These are phyloP conservation scores for Colletotrichum coccodes DNA, from an alignment of 2,329 filamentous ascomycete genomes.

Conservation along the genomic window DNA sequence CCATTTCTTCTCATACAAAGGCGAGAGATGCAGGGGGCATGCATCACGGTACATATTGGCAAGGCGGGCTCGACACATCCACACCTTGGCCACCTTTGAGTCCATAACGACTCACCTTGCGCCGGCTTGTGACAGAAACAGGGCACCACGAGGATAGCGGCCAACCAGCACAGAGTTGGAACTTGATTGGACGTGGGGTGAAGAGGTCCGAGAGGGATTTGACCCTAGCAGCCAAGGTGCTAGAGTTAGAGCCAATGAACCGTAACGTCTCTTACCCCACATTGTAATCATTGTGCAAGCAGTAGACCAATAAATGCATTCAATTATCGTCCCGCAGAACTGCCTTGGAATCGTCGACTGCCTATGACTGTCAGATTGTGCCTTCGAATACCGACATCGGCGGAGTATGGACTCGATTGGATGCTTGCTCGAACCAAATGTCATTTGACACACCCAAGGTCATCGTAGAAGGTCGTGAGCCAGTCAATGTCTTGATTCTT, in stretches of 20 bases:
- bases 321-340: no score
- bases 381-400: background rate
- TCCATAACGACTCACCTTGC: background rate
- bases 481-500: background rate
- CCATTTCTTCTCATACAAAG: background rate
- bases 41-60: conserved; percentile 1
- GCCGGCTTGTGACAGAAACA: background rate
- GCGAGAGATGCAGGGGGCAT: background rate
- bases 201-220: background rate
- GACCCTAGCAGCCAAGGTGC: background rate
- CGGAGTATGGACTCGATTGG: background rate
- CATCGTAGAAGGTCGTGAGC: no score
- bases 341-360: no score
- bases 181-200: background rate
- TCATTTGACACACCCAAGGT: background rate
- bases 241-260: background rate
- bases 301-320: background rate
- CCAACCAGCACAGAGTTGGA: background rate
- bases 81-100: background rate
- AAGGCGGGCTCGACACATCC: background rate
- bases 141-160: background rate
- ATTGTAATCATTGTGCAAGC: no score
- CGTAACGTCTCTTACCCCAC: background rate
- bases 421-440: background rate
- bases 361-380: no score